These are phyloP conservation scores for Eremothecium gossypii DNA, from an alignment of 1,139 yeast species.

Conservation along the genomic window DNA sequence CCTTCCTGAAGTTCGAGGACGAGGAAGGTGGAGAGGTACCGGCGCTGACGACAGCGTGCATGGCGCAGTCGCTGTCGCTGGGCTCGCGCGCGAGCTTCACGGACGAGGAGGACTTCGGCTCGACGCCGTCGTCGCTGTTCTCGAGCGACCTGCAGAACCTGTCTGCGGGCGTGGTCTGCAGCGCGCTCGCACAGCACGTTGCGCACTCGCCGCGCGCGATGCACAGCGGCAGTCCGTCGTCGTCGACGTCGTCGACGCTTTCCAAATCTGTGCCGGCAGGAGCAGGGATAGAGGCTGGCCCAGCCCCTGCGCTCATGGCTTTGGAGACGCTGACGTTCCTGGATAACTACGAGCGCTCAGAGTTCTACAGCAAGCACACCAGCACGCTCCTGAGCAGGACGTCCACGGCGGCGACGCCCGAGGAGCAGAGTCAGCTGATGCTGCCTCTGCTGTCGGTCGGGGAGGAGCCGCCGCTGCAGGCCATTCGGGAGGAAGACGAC, in stretches of 20 bases:
- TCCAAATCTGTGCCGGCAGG: conserved; percentile 3
- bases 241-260: conserved; percentile 5
- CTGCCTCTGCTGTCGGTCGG: conserved; percentile 1
- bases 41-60: conserved; percentile 10
- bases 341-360: conserved; percentile 17
- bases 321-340: conserved; percentile 12
- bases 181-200: background rate
- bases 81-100: conserved; percentile 15
- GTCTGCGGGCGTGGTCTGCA: conserved; percentile 1
- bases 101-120: conserved; percentile 19
- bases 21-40: conserved; percentile 1
- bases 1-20: conserved; percentile 27
- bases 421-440: background rate
- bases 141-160: conserved; percentile 18
- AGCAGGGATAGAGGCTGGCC: conserved; percentile 1
- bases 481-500: conserved; percentile 9
- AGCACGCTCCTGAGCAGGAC: conserved; percentile 3
- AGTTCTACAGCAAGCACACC: conserved; percentile 15
- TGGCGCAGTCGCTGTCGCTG: conserved; percentile 14
- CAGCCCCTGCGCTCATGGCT: background rate
- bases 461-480: conserved; percentile 5
- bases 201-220: conserved; percentile 3
- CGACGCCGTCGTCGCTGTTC: conserved; percentile 21
- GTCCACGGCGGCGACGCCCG: background rate
- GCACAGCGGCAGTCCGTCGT: conserved; percentile 5